phyloP scores from a whole-genome alignment of 148 eudicot species.

The Rhododendron kiyosumense region DNA sequence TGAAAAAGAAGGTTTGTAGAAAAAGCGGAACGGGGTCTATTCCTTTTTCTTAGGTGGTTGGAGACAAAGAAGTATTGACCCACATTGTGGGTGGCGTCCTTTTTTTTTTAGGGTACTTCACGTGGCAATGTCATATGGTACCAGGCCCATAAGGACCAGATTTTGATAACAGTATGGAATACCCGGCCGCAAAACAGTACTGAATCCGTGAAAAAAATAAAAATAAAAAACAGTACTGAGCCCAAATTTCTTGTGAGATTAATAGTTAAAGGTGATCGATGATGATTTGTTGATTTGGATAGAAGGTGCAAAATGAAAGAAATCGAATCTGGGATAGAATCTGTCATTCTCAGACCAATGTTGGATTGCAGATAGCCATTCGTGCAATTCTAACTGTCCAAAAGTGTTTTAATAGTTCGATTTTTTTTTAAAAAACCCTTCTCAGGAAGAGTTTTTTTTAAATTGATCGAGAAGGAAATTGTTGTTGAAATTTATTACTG shows the following conservation, averaged over 20 bases:
- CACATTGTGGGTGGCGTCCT: no score
- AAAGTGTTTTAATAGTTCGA: no score
- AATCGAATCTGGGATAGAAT: constrained; percentile 17
- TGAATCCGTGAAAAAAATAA: no score
- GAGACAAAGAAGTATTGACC: background rate
- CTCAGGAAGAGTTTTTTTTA: no score
- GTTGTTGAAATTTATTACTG: no score
- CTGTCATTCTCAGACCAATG: background rate
- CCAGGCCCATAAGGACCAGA: background rate
- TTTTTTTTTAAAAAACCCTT: no score
- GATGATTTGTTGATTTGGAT: constrained; percentile 1
- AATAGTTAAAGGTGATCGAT: constrained; percentile 14
- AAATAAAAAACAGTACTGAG: no score
- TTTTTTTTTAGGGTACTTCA: background rate
- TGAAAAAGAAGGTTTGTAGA: no score
- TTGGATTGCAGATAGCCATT: no score
- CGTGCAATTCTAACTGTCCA: background rate
- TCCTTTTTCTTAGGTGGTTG: background rate
- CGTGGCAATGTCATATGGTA: background rate
- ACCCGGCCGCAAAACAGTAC: background rate
- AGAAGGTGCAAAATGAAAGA: constrained; percentile 1
- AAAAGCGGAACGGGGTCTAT: no score
- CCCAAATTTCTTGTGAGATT: background rate
- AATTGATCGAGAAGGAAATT: no score
- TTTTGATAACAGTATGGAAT: background rate